Conservation (phyloP, 257 asterid genomes). For the Fraxinus cuspidata region DNA sequence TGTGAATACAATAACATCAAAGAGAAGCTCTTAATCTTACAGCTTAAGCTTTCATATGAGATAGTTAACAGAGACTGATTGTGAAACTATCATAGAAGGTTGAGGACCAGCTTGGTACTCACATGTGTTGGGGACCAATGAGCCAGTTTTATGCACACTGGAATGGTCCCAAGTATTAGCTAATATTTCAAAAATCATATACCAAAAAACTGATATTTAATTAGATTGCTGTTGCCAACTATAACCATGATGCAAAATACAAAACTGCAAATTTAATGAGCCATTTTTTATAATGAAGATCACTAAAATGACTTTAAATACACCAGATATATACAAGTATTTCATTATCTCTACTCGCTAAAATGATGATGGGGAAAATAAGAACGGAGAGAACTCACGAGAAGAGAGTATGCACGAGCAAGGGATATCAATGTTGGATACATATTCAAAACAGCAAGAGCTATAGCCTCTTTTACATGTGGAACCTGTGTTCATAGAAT, state of each 20-base stretch:
- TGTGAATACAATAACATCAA: neutral
- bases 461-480: constrained; percentile 89
- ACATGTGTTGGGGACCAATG: neutral
- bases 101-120: neutral
- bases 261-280: neutral
- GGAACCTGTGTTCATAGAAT: constrained; percentile 67
- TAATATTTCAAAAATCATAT: neutral
- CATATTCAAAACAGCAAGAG: constrained; percentile 80
- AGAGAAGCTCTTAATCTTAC: neutral
- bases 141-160: neutral
- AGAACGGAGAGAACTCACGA: constrained; percentile 54
- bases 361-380: neutral
- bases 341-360: neutral
- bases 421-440: constrained; percentile 86
- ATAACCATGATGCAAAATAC: neutral
- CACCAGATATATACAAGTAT: constrained; percentile 4
- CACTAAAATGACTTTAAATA: neutral
- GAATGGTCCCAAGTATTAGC: neutral
- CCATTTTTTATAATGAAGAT: neutral
- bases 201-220: neutral
- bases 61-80: neutral
- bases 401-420: constrained; percentile 72
- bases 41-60: neutral
- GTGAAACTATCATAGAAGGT: neutral
- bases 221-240: neutral